These are phyloP conservation scores for Forsythia suspensa DNA, from an alignment of 257 asterid species.

Conservation along the genomic window DNA sequence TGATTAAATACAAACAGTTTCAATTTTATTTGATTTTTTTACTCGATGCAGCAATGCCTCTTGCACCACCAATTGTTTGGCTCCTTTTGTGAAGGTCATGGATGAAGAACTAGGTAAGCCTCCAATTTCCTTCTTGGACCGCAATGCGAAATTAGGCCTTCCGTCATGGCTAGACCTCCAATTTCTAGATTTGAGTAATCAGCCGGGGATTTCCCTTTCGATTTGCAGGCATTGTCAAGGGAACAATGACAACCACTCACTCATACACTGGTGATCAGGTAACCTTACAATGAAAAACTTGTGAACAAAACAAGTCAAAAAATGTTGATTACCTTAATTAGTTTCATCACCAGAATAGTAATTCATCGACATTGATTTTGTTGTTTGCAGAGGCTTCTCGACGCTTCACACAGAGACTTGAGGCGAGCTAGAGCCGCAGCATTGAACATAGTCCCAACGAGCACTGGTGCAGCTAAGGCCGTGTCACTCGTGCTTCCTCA, in stretches of 20 bases:
- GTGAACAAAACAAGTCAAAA: not conserved
- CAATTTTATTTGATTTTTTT: slow-evolving; percentile 11
- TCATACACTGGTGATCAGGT: slow-evolving; percentile 99
- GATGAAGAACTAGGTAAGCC: slow-evolving; percentile 80
- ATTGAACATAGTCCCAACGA: slow-evolving; percentile 86
- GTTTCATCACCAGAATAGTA: not conserved
- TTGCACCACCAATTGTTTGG: slow-evolving; percentile 96
- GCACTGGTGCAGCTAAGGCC: slow-evolving; percentile 97
- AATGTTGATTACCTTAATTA: not conserved
- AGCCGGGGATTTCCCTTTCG: not conserved
- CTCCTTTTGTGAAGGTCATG: slow-evolving; percentile 85
- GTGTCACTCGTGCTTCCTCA: slow-evolving; percentile 90
- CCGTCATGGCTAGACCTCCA: not conserved
- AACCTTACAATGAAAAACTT: not conserved
- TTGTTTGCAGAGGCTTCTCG: slow-evolving; percentile 71
- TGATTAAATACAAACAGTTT: not conserved
- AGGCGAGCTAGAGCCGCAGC: slow-evolving; percentile 96
- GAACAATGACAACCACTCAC: slow-evolving; percentile 96
- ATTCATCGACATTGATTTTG: not conserved
- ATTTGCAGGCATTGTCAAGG: slow-evolving; percentile 84
- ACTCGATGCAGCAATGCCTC: slow-evolving; percentile 78
- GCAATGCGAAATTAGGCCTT: not conserved
- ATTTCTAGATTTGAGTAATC: not conserved
- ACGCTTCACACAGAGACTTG: slow-evolving; percentile 88
- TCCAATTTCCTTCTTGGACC: not conserved